phyloP scores from a whole-genome alignment of 1,139 yeast genomes.

The Arxiozyma slooffiae region DNA sequence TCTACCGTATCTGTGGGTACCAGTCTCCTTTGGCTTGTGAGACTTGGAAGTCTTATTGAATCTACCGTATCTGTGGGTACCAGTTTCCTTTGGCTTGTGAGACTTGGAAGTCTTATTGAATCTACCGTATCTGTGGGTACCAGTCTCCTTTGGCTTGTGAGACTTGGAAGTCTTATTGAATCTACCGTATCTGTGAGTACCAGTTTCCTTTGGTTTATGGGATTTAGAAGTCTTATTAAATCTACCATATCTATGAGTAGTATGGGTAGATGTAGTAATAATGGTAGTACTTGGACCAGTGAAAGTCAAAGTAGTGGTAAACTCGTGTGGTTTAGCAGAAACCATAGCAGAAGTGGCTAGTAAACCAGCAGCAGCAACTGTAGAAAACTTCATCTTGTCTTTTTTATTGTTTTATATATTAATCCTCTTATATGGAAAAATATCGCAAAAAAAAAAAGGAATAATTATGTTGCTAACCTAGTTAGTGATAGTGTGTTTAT shows the following conservation, averaged over 20 bases:
- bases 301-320: constrained; percentile 18
- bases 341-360: constrained; percentile 27
- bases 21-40: constrained; percentile 25
- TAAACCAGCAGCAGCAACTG: constrained; percentile 30
- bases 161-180: constrained; percentile 38
- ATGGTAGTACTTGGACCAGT: constrained; percentile 11
- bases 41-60: constrained; percentile 38
- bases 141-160: constrained; percentile 25
- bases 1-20: constrained; percentile 40
- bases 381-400: constrained; percentile 32
- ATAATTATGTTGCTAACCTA: not conserved
- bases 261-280: constrained; percentile 31
- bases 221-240: constrained; percentile 39
- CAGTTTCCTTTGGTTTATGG: constrained; percentile 26
- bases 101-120: constrained; percentile 41
- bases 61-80: constrained; percentile 41
- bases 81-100: constrained; percentile 23
- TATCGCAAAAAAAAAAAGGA: not conserved
- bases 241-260: constrained; percentile 41
- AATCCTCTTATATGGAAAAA: not conserved
- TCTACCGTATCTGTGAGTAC: constrained; percentile 40
- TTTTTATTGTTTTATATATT: not conserved
- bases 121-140: constrained; percentile 40
- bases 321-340: constrained; percentile 18
- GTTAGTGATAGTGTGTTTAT: not conserved